Evolutionary conservation across 768 basidiomycete genomes (phyloP).

Genomic region (Boletus barrowsii): DNA sequence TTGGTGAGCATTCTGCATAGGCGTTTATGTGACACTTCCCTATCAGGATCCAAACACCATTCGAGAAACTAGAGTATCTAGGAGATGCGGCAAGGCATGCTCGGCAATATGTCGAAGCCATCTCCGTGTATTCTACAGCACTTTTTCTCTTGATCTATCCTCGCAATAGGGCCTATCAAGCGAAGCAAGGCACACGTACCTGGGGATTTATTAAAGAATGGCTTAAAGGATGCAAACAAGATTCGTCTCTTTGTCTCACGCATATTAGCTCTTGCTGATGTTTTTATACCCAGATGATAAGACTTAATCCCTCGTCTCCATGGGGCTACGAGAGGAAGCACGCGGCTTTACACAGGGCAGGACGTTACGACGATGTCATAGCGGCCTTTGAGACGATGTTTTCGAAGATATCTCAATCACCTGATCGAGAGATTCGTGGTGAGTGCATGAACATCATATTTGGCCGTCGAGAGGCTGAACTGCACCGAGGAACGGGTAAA

Average conservation of each 20-base stretch:
- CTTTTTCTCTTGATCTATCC: neutral
- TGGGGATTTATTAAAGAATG: neutral
- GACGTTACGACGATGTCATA: neutral
- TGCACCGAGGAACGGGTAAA: no score
- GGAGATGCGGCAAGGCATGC: neutral
- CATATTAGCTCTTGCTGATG: neutral
- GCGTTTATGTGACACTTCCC: neutral
- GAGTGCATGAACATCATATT: neutral
- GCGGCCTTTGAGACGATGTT: neutral
- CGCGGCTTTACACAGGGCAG: neutral
- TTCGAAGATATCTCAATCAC: neutral
- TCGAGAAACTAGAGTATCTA: neutral
- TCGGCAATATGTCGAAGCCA: neutral
- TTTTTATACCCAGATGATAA: neutral
- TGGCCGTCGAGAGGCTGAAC: no score
- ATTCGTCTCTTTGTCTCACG: neutral
- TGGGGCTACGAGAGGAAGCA: neutral
- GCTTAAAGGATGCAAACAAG: neutral
- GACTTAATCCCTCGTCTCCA: neutral
- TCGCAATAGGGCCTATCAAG: neutral
- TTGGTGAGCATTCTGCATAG: neutral
- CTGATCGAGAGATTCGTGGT: neutral
- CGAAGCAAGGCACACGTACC: neutral
- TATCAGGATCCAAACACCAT: neutral
- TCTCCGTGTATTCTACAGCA: neutral